Conservation (phyloP, 192 early-diverging fungal species). For the Linnemannia hyalina region DNA sequence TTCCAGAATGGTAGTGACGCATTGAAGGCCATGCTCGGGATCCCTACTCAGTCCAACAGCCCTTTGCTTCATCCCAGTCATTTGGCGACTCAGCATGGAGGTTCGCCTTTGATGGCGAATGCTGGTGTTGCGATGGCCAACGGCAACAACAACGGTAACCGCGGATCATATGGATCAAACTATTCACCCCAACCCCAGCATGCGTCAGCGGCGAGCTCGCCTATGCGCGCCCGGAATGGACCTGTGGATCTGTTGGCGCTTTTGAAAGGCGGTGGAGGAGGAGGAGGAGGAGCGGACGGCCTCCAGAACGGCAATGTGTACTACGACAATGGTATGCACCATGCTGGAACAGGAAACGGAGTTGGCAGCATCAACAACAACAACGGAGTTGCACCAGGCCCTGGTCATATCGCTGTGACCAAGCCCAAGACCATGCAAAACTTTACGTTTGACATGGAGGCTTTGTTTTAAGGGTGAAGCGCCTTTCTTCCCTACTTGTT, state of each 20-base stretch:
- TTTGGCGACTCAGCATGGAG: neutral
- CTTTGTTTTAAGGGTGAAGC: constrained; percentile 33
- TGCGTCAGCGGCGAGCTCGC: constrained; percentile 5
- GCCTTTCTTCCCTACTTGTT: neutral
- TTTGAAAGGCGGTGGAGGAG: constrained; percentile 46
- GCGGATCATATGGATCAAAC: constrained; percentile 36
- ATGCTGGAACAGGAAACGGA: constrained; percentile 7
- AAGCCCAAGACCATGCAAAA: constrained; percentile 54
- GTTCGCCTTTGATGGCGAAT: constrained; percentile 4
- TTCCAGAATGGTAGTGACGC: constrained; percentile 43
- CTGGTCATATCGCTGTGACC: neutral
- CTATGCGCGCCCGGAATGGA: constrained; percentile 26
- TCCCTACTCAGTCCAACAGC: constrained; percentile 15
- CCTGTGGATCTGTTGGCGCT: constrained; percentile 64
- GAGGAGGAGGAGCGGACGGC: neutral
- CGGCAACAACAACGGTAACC: neutral
- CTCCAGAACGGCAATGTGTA: neutral
- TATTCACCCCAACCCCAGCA: constrained; percentile 38
- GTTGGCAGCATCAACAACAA: constrained; percentile 20
- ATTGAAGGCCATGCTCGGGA: constrained; percentile 43
- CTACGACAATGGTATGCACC: neutral
- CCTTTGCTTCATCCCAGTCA: constrained; percentile 5
- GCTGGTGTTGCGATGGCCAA: neutral
- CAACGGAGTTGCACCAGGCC: neutral
- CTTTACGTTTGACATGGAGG: constrained; percentile 62